phyloP scores from a whole-genome alignment of 1,284 basidiomycete species.

The Paramarasmius palmivorus region DNA sequence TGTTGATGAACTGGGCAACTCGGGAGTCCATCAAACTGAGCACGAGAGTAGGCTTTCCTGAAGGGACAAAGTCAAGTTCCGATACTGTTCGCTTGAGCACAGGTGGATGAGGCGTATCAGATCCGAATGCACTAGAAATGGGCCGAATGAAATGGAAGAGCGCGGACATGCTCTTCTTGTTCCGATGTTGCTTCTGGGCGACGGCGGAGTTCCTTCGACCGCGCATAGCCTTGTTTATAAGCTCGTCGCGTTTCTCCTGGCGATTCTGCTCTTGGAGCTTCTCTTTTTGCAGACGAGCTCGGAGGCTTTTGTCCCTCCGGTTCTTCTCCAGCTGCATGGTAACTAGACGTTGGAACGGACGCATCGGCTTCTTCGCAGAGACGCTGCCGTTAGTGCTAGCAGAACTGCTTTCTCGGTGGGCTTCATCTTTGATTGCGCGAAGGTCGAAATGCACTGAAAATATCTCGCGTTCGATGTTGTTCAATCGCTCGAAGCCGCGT shows the following conservation, averaged over 20 bases:
- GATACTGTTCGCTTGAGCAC: constrained; percentile 56
- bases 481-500: constrained; percentile 71
- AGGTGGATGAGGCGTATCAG: constrained; percentile 49
- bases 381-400: constrained; percentile 39
- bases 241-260: constrained; percentile 70
- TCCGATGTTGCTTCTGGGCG: constrained; percentile 67
- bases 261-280: constrained; percentile 70
- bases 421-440: constrained; percentile 72
- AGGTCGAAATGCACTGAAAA: constrained; percentile 60
- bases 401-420: constrained; percentile 57
- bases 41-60: constrained; percentile 70
- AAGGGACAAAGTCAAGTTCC: constrained; percentile 72
- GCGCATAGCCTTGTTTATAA: constrained; percentile 71
- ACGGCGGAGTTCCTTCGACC: constrained; percentile 48
- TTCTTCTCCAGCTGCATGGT: constrained; percentile 73
- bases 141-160: constrained; percentile 85
- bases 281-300: constrained; percentile 68
- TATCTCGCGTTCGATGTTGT: constrained; percentile 71
- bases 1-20: constrained; percentile 70
- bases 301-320: constrained; percentile 68
- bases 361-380: constrained; percentile 50
- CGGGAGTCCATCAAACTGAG: constrained; percentile 72
- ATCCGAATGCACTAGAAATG: constrained; percentile 78
- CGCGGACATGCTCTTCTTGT: constrained; percentile 82
- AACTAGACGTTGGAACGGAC: constrained; percentile 69